Percentiles rank a stretch among this genome's conserved stretches.
Conservation (phyloP, 2,329 filamentous ascomycete genomes). For the Aureobasidium sp. region DNA sequence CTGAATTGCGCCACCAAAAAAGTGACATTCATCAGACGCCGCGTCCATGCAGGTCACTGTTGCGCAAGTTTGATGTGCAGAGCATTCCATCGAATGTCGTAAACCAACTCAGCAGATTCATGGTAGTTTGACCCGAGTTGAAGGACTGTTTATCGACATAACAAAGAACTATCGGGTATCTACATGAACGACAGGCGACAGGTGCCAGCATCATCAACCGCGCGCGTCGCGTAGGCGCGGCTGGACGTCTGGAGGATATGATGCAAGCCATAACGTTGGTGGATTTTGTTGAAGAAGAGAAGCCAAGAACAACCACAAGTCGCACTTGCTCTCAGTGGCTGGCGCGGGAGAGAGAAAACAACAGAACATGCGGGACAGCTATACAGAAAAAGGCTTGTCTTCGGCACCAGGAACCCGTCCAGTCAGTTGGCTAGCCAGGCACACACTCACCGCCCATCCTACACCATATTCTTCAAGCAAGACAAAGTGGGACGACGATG, state of each 20-base stretch:
- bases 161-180: neutral
- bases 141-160: neutral
- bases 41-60: too few relatives aligned
- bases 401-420: slow-evolving; percentile 13
- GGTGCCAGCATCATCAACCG: neutral
- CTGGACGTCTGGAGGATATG: slow-evolving; percentile 1
- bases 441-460: slow-evolving; percentile 8
- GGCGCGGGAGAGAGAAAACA: slow-evolving; percentile 1
- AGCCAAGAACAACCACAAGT: neutral
- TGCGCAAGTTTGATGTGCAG: slow-evolving; percentile 8
- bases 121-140: neutral
- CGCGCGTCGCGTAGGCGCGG: slow-evolving; percentile 3
- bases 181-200: slow-evolving; percentile 10
- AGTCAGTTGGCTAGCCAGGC: slow-evolving; percentile 8
- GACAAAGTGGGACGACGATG: neutral
- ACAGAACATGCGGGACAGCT: neutral
- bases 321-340: slow-evolving; percentile 7
- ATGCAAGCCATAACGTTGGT: neutral
- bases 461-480: neutral
- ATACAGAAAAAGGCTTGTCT: slow-evolving; percentile 7
- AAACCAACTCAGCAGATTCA: neutral
- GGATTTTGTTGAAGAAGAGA: neutral
- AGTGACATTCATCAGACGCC: slow-evolving; percentile 5
- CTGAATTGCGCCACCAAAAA: slow-evolving; percentile 8
- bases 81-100: slow-evolving; percentile 12